Conservation (phyloP, 2,329 filamentous ascomycete genomes). For the Exserohilum turcica region DNA sequence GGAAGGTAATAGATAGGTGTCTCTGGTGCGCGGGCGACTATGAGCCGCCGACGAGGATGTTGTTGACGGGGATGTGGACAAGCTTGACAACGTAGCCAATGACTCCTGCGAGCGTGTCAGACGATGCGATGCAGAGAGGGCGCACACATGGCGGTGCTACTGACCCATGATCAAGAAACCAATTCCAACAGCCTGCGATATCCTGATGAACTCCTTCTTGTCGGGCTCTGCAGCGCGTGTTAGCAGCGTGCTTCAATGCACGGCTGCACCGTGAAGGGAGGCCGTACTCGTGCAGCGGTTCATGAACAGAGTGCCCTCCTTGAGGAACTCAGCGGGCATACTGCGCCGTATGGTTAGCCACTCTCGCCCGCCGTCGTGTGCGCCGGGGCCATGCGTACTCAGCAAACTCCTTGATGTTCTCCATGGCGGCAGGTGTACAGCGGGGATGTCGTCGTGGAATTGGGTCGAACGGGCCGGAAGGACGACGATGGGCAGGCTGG, state of each 20-base stretch:
- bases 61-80: slow-evolving; percentile 60
- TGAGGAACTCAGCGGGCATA: slow-evolving; percentile 50
- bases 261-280: neutral
- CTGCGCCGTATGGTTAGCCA: slow-evolving; percentile 34
- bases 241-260: slow-evolving; percentile 14
- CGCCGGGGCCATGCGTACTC: slow-evolving; percentile 51
- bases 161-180: slow-evolving; percentile 59
- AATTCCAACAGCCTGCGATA: slow-evolving; percentile 58
- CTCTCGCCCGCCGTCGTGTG: neutral
- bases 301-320: slow-evolving; percentile 57
- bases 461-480: slow-evolving; percentile 11
- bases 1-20: slow-evolving; percentile 15
- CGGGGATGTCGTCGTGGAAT: neutral
- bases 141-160: neutral
- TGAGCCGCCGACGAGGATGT: slow-evolving; percentile 56
- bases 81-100: slow-evolving; percentile 61
- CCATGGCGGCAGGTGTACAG: slow-evolving; percentile 57
- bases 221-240: slow-evolving; percentile 50
- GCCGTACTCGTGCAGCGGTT: slow-evolving; percentile 54
- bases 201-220: slow-evolving; percentile 50
- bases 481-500: neutral
- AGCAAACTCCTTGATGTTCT: slow-evolving; percentile 71
- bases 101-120: slow-evolving; percentile 38
- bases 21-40: slow-evolving; percentile 24
- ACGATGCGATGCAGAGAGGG: neutral